phyloP scores from a whole-genome alignment of 2,329 filamentous ascomycete genomes.

The Coniochaeta prunicola region DNA sequence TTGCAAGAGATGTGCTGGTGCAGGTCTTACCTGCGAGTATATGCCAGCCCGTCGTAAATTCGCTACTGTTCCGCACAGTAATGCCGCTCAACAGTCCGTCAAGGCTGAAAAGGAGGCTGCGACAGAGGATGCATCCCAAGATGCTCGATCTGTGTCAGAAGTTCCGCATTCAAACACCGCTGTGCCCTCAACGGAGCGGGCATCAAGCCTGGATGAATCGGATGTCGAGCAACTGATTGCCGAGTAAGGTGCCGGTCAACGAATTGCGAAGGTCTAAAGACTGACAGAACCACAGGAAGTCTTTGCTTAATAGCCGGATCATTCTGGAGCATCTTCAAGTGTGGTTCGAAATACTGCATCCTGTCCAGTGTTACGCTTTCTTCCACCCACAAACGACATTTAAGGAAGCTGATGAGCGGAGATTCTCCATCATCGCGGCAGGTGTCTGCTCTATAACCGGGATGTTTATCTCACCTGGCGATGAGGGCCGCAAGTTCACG shows the following conservation, averaged over 20 bases:
- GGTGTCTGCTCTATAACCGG: constrained; percentile 30
- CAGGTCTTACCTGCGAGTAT: constrained; percentile 30
- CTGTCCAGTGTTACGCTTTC: constrained; percentile 30
- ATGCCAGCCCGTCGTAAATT: constrained; percentile 30
- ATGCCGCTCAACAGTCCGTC: background rate
- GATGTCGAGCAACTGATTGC: constrained; percentile 3
- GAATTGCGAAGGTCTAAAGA: background rate
- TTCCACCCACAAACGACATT: constrained; percentile 27
- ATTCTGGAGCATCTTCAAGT: constrained; percentile 28
- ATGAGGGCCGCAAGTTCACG: constrained; percentile 25
- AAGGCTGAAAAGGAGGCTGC: constrained; percentile 1
- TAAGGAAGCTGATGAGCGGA: constrained; percentile 26
- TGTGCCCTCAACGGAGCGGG: background rate
- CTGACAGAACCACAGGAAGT: constrained; percentile 16
- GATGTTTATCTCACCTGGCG: constrained; percentile 25
- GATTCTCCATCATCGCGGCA: constrained; percentile 26
- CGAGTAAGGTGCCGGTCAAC: background rate
- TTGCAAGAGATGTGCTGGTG: constrained; percentile 28
- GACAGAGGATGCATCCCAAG: constrained; percentile 1
- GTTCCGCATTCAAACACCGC: background rate
- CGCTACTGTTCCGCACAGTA: constrained; percentile 18
- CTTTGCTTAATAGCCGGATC: constrained; percentile 24
- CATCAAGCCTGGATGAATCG: background rate
- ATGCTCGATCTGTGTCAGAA: background rate
- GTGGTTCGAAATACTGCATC: constrained; percentile 30